Conservation (phyloP, 2,329 filamentous ascomycete species). For the Atkinsonella hypoxylon region DNA sequence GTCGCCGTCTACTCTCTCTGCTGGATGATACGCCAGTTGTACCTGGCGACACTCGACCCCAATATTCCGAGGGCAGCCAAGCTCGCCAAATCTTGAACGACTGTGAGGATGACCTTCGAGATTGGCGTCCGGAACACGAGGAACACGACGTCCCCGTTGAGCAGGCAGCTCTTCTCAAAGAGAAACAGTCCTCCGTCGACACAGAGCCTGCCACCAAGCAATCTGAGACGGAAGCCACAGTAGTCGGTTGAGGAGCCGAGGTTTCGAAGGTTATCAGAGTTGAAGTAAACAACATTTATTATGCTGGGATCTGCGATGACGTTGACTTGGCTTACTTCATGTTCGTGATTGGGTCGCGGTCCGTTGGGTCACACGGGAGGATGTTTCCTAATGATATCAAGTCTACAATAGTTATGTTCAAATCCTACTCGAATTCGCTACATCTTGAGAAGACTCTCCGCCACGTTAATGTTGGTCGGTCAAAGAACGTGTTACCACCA, state of each 20-base stretch:
- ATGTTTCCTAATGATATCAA: constrained; percentile 1
- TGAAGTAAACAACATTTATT: background rate
- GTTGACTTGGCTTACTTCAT: background rate
- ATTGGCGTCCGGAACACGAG: constrained; percentile 48
- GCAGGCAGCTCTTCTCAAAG: constrained; percentile 14
- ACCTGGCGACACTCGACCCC: constrained; percentile 64
- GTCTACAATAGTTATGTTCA: background rate
- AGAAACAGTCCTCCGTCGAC: constrained; percentile 12
- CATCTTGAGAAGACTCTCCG: background rate
- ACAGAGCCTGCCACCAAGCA: background rate
- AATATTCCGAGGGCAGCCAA: constrained; percentile 53
- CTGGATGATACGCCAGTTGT: constrained; percentile 85
- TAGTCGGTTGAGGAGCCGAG: background rate
- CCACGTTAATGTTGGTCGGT: too few species aligned
- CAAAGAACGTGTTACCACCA: too few species aligned
- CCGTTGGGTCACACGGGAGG: background rate
- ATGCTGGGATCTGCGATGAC: background rate
- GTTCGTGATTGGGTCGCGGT: background rate
- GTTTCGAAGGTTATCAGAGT: background rate
- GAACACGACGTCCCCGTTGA: constrained; percentile 14
- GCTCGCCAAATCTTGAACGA: constrained; percentile 84
- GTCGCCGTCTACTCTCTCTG: constrained; percentile 69
- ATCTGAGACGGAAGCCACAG: background rate
- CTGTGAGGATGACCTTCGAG: constrained; percentile 75
- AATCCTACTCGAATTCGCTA: background rate